Base-by-base conservation (phyloP, 192 early-diverging fungal species). In the Oehlia diaphana region DNA sequence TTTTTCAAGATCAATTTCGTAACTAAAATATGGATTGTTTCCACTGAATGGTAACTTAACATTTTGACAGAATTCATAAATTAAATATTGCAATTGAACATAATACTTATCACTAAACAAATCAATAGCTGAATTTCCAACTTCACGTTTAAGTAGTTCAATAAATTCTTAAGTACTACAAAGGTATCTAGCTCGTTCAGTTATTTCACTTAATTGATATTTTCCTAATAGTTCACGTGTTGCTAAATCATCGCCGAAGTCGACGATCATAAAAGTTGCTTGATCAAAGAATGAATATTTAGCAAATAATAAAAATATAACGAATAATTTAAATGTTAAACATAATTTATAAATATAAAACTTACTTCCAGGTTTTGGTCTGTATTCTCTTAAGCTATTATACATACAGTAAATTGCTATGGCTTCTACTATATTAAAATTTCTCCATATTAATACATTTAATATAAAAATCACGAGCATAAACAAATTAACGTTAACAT, bases 241-340 rank as follows among this genome's bases (percentile, higher is more conserved):
- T 85, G 77, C 88, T 75, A 88, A 78, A 84, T 86, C 87, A 69
- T 87, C 88, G 76, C 87, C 88, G 28, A 84, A 87, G 81, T 89
- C 88, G 72, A 85, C 86, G 49, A 90, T 87, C 87, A 90, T 88
- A 67, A 88, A 90, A 8, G 83, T 83, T 23, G 86, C 82, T 72
- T 23, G 9, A 44, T 33, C 33, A 21, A 21, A 2, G 0, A 9
- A 31, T 31, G 31, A 31, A 31, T 31, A 37, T 37, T 19, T 28
- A 37, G 37, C 12, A 33, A 21, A 37, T 12, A 6, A 23, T 42
- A 72, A 13, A 3, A 8, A 13, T 23, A 8, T 13, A 9, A 28
- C 5, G 9, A 19, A 37, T 4, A 37, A 4, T 37, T 37, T 37
- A 37, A 37, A 4, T 37, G 5, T 5, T 5, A 37, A 37, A 5